Percentiles rank a stretch among this genome's conserved stretches.
phyloP scores from a whole-genome alignment of 192 early-diverging fungal genomes.

The Cetraspora pellucida region DNA sequence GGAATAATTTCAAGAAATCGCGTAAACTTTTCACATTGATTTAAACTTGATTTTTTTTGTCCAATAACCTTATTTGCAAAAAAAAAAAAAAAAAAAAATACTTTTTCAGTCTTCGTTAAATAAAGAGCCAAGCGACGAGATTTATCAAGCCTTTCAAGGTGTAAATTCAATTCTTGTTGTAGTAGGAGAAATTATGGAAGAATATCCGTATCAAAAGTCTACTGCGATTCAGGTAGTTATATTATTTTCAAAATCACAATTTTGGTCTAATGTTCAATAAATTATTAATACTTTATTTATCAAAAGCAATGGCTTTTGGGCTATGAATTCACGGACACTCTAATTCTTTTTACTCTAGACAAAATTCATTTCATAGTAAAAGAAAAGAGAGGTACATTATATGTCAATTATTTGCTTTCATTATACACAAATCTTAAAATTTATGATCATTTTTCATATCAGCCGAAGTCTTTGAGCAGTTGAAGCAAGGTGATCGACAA shows the following conservation, averaged over 20 bases:
- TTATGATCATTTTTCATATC: neutral
- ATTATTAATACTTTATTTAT: neutral
- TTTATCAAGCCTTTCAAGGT: slow-evolving; percentile 46
- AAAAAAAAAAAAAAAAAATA: neutral
- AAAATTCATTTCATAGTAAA: slow-evolving; percentile 80
- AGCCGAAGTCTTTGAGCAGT: slow-evolving; percentile 64
- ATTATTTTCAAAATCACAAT: neutral
- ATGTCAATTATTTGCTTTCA: neutral
- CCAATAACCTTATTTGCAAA: neutral
- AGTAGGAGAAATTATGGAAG: slow-evolving; percentile 65
- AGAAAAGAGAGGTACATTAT: slow-evolving; percentile 70
- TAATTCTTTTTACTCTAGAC: slow-evolving; percentile 74
- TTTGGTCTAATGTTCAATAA: neutral
- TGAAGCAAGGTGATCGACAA: slow-evolving; percentile 59
- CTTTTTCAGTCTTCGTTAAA: neutral
- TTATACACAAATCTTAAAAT: neutral
- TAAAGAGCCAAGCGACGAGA: slow-evolving; percentile 40
- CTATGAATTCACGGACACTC: slow-evolving; percentile 87
- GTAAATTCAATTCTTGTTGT: slow-evolving; percentile 63
- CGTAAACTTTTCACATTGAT: too few relatives aligned
- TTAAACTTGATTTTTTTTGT: too few relatives aligned
- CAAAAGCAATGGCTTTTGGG: slow-evolving; percentile 88
- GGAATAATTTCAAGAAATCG: neutral
- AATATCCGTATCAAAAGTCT: slow-evolving; percentile 76
- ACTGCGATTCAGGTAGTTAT: slow-evolving; percentile 63